phyloP scores from a whole-genome alignment of 495 filamentous ascomycete species.

The Podospora sp. region DNA sequence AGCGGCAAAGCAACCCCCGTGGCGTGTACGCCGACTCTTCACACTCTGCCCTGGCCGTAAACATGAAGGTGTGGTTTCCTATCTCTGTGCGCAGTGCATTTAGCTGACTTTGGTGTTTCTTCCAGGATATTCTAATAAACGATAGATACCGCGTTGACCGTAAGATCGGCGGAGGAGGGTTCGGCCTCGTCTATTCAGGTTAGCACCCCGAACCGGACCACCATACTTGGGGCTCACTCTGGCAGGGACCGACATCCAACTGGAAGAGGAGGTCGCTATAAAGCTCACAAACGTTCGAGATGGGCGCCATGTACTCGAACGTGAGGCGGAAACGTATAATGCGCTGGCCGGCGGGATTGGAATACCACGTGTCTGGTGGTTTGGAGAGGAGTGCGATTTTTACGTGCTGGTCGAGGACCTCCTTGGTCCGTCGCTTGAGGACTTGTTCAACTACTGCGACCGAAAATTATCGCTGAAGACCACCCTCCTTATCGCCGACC shows the following conservation, averaged over 20 bases:
- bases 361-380: conserved; percentile 36
- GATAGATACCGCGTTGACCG: conserved; percentile 32
- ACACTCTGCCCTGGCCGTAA: too few relatives aligned
- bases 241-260: neutral
- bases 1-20: too few relatives aligned
- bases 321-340: conserved; percentile 30
- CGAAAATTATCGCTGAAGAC: conserved; percentile 43
- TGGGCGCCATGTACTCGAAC: conserved; percentile 17
- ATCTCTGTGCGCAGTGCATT: neutral
- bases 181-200: conserved; percentile 34
- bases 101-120: neutral
- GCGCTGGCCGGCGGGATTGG: conserved; percentile 27
- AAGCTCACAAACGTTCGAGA: neutral
- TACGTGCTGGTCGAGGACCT: conserved; percentile 39
- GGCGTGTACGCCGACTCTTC: too few relatives aligned
- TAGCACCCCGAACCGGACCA: neutral
- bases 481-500: conserved; percentile 39
- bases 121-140: conserved; percentile 25
- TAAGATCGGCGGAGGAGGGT: conserved; percentile 36
- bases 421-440: conserved; percentile 41
- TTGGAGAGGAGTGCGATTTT: conserved; percentile 33
- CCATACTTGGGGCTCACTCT: neutral
- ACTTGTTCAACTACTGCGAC: conserved; percentile 37
- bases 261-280: neutral
- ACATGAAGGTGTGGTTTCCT: conserved; percentile 1